These are phyloP conservation scores for Deinandra increscens DNA, from an alignment of 129 eudicot species.

Conservation along the genomic window DNA sequence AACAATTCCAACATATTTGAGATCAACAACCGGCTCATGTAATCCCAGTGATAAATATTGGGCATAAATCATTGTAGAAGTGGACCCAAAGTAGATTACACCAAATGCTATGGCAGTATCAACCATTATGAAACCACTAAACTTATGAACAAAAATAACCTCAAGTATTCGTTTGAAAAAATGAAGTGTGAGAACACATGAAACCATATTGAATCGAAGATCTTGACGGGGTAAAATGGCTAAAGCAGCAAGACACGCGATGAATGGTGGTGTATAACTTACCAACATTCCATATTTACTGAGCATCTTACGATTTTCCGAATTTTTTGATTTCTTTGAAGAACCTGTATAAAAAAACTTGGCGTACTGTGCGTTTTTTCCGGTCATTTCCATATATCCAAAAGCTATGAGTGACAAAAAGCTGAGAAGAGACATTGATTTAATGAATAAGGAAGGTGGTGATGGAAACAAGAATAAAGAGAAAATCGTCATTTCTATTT, in stretches of 20 bases:
- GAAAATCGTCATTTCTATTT: background rate
- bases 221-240: background rate
- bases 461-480: constrained; percentile 24
- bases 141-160: constrained; percentile 63
- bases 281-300: constrained; percentile 54
- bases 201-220: constrained; percentile 7
- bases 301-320: constrained; percentile 1
- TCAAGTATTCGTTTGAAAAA: constrained; percentile 25
- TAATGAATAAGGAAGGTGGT: constrained; percentile 27
- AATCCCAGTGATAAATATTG: constrained; percentile 37
- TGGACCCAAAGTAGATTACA: constrained; percentile 26
- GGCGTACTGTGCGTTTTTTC: constrained; percentile 53
- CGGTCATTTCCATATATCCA: constrained; percentile 34
- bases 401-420: background rate
- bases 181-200: constrained; percentile 5
- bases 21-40: constrained; percentile 47
- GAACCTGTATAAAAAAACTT: constrained; percentile 39
- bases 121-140: constrained; percentile 45
- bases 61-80: background rate
- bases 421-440: constrained; percentile 26
- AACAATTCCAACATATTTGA: constrained; percentile 40
- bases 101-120: constrained; percentile 33
- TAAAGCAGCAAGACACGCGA: constrained; percentile 30
- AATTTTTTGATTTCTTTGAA: constrained; percentile 5
- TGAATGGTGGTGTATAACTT: constrained; percentile 44